Percentiles rank a stretch among this genome's conserved stretches.
Conservation (phyloP, 148 eudicot genomes). For the Nyssa sinensis region DNA sequence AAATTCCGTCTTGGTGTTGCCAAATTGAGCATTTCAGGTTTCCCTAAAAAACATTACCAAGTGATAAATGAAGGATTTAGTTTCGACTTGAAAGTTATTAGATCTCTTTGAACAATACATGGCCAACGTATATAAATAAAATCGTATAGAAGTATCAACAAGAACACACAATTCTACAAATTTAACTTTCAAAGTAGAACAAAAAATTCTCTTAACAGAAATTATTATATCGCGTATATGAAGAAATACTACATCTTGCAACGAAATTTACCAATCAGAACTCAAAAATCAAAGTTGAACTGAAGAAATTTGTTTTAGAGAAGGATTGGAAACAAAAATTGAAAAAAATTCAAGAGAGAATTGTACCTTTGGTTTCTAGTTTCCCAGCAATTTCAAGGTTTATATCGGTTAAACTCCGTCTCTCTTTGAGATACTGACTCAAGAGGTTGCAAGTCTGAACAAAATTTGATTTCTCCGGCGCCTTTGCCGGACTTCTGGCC, state of each 20-base stretch:
- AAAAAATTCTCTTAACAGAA: background rate
- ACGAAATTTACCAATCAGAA: too few species aligned
- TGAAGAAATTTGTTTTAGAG: too few species aligned
- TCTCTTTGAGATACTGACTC: conserved; percentile 63
- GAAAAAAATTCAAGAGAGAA: too few species aligned
- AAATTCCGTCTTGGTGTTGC: conserved; percentile 15
- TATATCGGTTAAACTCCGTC: conserved; percentile 38
- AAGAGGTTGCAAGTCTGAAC: conserved; percentile 49
- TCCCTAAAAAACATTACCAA: conserved; percentile 16
- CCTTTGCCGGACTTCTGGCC: conserved; percentile 21
- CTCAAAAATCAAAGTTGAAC: background rate
- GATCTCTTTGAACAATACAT: too few species aligned
- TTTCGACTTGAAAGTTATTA: too few species aligned
- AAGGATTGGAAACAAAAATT: too few species aligned
- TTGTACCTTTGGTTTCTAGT: conserved; percentile 34
- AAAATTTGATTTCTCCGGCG: conserved; percentile 36
- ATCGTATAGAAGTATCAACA: background rate
- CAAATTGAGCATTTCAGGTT: conserved; percentile 8
- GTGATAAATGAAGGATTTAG: background rate
- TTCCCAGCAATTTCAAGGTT: conserved; percentile 32
- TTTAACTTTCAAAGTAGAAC: too few species aligned
- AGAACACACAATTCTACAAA: background rate
- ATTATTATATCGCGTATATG: too few species aligned
- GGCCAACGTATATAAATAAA: too few species aligned
- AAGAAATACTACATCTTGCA: too few species aligned